Percentiles rank a stretch among this genome's conserved stretches.
These are phyloP conservation scores for Colletotrichum shisoi DNA, from an alignment of 2,329 filamentous ascomycete species.

Conservation along the genomic window DNA sequence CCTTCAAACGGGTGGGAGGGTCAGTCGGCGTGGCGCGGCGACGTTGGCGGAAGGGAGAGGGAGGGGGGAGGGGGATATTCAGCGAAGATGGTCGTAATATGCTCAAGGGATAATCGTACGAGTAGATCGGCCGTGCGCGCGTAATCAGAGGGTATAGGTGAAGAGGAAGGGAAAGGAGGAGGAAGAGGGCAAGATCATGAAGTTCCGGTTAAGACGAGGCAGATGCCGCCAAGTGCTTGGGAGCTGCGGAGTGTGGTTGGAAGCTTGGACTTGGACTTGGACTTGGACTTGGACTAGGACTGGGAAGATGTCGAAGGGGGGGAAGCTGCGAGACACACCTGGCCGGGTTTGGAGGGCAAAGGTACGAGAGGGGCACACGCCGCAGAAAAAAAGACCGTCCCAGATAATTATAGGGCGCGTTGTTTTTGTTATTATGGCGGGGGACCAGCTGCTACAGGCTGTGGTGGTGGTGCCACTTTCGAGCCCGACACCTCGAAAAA, in stretches of 20 bases:
- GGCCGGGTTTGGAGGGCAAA: slow-evolving; percentile 12
- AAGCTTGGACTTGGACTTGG: slow-evolving; percentile 22
- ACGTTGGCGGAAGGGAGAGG: not conserved
- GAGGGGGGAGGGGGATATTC: not conserved
- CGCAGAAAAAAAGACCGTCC: slow-evolving; percentile 19
- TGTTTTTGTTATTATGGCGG: slow-evolving; percentile 28
- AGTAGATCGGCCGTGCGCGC: slow-evolving; percentile 22
- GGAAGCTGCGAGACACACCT: slow-evolving; percentile 38
- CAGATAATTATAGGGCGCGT: slow-evolving; percentile 35
- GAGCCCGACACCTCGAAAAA: slow-evolving; percentile 19
- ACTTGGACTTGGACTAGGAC: not conserved
- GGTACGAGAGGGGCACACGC: slow-evolving; percentile 2
- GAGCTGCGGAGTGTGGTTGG: slow-evolving; percentile 31
- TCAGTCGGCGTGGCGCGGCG: slow-evolving; percentile 23
- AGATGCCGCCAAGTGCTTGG: slow-evolving; percentile 36
- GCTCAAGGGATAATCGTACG: slow-evolving; percentile 31
- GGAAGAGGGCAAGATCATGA: slow-evolving; percentile 26
- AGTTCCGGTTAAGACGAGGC: slow-evolving; percentile 16
- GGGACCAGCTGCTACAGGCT: not conserved
- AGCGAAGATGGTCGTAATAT: slow-evolving; percentile 18
- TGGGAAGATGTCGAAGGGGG: slow-evolving; percentile 17
- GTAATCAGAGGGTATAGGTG: slow-evolving; percentile 14
- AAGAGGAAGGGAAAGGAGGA: slow-evolving; percentile 20
- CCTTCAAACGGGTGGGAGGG: slow-evolving; percentile 9
- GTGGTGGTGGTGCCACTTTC: slow-evolving; percentile 7